Evolutionary conservation across 768 basidiomycete species (phyloP), one percentile per base, ranked within the genome.

Genomic region (Tephrocybe sp.): DNA sequence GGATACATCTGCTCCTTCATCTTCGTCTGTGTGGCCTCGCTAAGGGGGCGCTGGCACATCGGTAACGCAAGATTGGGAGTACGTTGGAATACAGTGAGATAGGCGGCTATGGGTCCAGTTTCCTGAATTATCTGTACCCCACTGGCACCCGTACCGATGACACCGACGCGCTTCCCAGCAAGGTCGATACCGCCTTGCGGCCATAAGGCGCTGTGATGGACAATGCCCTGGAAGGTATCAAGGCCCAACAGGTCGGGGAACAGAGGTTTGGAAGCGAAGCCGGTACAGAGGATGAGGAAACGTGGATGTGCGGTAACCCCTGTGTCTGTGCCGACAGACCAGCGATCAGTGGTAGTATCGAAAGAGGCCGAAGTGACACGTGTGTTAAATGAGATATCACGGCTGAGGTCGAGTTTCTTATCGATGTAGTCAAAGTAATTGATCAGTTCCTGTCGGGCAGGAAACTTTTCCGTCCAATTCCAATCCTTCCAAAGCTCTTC

Each of bases 81-180:
- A 6, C 65, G 64, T 45, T 67, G 65, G 57, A 65, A 67, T 17
- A 65, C 62, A 7, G 62, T 62, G 25, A 66, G 56, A 39, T 64
- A 58, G 1, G 50, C 28, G 1, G 58, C 60, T 15, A 59, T 21
- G 3, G 58, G 56, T 3, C 62, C 65, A 7, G 51, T 48, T 40
- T 57, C 60, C 37, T 66, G 62, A n/a, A 64, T 58, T 7, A 66
- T 44, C 28, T 66, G 64, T 5, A 66, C 64, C 15, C 62, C 64
- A 21, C 58, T 62, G 3, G 63, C 62, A 0, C 65, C 63, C 1
- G 65, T 67, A 17, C 64, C 64, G 30, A 65, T 60, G n/a, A 65
- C 58, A 3, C 58, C 64, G 12, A 67, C 49, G 4, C 61, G 62
- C 45, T 65, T 65, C 8, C 62, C 61, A 8, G 48, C 11, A 4